phyloP scores from a whole-genome alignment of 345 rosid species.

The Citrus maxima region DNA sequence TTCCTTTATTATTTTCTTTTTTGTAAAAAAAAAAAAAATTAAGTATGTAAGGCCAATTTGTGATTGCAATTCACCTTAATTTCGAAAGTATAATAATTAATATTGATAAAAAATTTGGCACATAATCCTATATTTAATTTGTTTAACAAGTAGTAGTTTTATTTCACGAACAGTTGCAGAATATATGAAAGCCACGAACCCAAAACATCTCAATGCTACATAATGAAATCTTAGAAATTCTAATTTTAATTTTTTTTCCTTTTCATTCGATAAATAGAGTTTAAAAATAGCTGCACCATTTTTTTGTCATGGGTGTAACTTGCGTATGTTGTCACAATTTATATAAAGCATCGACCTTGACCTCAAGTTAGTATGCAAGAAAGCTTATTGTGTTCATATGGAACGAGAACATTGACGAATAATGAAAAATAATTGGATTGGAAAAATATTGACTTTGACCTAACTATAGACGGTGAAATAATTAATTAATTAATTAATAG shows the following conservation, averaged over 20 bases:
- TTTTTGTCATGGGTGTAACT: background rate
- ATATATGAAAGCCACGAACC: too few relatives aligned
- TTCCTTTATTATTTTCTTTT: background rate
- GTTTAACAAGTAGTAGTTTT: too few relatives aligned
- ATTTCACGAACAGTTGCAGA: too few relatives aligned
- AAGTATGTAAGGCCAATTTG: too few relatives aligned
- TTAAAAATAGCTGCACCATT: too few relatives aligned
- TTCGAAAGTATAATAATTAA: too few relatives aligned
- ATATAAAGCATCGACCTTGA: background rate
- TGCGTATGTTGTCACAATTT: background rate
- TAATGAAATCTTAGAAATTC: too few relatives aligned
- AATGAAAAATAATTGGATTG: background rate
- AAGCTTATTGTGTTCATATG: background rate
- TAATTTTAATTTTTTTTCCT: too few relatives aligned
- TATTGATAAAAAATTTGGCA: background rate
- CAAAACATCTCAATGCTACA: too few relatives aligned
- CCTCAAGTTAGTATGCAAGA: background rate
- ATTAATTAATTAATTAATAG: background rate
- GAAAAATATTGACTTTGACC: background rate
- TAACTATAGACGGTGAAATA: background rate
- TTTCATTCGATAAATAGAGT: too few relatives aligned
- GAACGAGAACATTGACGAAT: background rate
- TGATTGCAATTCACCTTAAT: background rate
- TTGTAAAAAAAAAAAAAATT: too few relatives aligned
- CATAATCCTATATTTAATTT: background rate